Base-by-base conservation (phyloP, 352 stramenopile genomes). In the Elongisporangium anandrum region DNA sequence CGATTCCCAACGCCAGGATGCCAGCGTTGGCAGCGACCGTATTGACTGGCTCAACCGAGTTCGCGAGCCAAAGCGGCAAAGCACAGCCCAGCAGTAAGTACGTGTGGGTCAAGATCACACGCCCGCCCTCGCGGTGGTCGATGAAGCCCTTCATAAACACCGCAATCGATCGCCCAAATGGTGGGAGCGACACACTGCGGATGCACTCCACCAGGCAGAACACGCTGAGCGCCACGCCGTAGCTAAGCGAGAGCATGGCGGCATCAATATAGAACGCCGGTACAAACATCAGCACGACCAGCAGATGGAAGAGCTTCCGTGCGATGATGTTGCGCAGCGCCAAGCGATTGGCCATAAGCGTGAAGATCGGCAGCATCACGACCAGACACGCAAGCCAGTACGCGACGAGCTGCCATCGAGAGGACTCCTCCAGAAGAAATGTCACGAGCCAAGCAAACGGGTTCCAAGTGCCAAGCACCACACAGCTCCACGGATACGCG, bases 21-120 rank as follows among this genome's bases (percentile, higher is more conserved):
- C 85, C 85, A 29, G 85, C 80, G 55, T 92, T 91, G 20, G 75
- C 68, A 17, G 76, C 61, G 12, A 55, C 59, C 0, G 56, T 45
- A 9, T 57, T 39, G 0, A 17, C 16, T 13, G 48, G 9, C 4
- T 20, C 59, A 10, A 59, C 55, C n/a, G 56, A 52, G 13, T 57
- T 50, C 5, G 67, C 62, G 21, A 94, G 66, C 85, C 85, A 94
- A 17, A 90, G 58, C 2, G 85, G 85, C 16, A 94, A 50, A 13
- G 85, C 85, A 59, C 85, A 92, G 2, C 85, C 82, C 0, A 94
- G 66, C 2, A 94, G 71, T 48, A 94, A 52, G 59, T 94, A 94
- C 41, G 79, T 87, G 61, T 92, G 85, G 5, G 80, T 92, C 47
- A 94, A 55, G 23, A 92, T 82, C 21, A 90, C 63, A 34, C 72